Base-by-base conservation (phyloP, 1,284 basidiomycete species). In the Testicularia cyperi region DNA sequence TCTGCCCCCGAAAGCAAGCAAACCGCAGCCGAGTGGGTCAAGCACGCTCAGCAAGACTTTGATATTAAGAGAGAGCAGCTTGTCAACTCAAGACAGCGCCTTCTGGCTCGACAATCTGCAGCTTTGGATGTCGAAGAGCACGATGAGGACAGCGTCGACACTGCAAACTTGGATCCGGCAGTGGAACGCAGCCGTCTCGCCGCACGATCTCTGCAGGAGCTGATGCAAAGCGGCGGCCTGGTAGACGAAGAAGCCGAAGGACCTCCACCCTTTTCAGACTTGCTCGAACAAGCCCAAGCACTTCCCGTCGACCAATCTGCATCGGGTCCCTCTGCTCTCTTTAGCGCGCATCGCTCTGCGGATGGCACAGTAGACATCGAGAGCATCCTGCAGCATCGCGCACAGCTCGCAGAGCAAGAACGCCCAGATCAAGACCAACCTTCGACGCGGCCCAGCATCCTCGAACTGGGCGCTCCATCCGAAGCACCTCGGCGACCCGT, bases 351-450 rank as follows among this genome's bases (percentile, higher is more conserved):
- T 38, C 44, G 45, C 18, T 38, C 37, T 27, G 23, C 41, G 13
- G 53, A 63, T 25, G 60, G 60, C 24, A 38, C 53, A 9, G 40
- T 63, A 21, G 44, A 63, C 33, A 56, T 63, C 29, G 47, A 57
- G 26, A 37, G 37, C 20, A 54, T 63, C 27, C 60, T 63, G 8
- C 40, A 56, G 13, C 53, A 57, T 23, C 52, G 60, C 9, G 60
- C 53, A 4, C 48, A 15, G 26, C 53, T 2, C 5, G 28, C 33
- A 5, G 31, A 41, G 1, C 25, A 30, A n/a, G n/a, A n/a, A n/a
- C n/a, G n/a, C n/a, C n/a, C n/a, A n/a, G 18, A 39, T 26, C 37
- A 35, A 26, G 19, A 51, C 14, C 28, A 24, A 0, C 33, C 39
- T 16, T 52, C 47, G 6, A 20, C n/a, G 9, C 19, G 15, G 30